These are phyloP conservation scores for Solidago caesia DNA, from an alignment of 129 eudicot species.

Conservation along the genomic window DNA sequence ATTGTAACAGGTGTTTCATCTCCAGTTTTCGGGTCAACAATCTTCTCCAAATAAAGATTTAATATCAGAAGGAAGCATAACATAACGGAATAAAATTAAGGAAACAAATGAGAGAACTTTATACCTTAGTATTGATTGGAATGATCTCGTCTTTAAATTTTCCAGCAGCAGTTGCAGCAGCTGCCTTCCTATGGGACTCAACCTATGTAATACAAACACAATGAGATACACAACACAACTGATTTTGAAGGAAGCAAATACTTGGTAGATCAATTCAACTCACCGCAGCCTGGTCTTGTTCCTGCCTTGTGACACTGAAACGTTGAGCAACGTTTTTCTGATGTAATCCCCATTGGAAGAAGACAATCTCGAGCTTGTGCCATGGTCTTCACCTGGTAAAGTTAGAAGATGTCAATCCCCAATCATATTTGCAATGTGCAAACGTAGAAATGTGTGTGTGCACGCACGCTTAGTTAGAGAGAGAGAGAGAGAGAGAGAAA, in stretches of 20 bases:
- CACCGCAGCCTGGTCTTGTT: slow-evolving; percentile 87
- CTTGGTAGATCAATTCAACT: slow-evolving; percentile 28
- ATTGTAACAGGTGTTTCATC: slow-evolving; percentile 72
- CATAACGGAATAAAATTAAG: background rate
- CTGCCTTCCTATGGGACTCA: slow-evolving; percentile 83
- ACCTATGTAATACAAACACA: slow-evolving; percentile 36
- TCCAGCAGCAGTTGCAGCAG: slow-evolving; percentile 82
- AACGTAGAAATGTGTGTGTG: background rate
- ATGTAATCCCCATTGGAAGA: slow-evolving; percentile 91
- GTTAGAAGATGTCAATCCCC: slow-evolving; percentile 1
- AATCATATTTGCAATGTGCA: background rate
- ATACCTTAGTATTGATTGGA: slow-evolving; percentile 77
- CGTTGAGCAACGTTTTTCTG: slow-evolving; percentile 86
- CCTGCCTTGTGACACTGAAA: slow-evolving; percentile 66
- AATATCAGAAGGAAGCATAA: background rate
- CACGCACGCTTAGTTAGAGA: background rate
- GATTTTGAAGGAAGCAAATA: background rate
- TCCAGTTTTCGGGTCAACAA: slow-evolving; percentile 89
- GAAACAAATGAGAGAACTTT: background rate
- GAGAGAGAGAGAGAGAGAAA: background rate
- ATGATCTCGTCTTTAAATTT: slow-evolving; percentile 80
- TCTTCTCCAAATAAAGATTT: slow-evolving; percentile 32
- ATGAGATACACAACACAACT: slow-evolving; percentile 1
- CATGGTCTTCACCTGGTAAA: slow-evolving; percentile 58
- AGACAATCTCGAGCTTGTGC: slow-evolving; percentile 81